Evolutionary conservation across 768 basidiomycete species (phyloP).

Genomic region (Lactarius evosmus): DNA sequence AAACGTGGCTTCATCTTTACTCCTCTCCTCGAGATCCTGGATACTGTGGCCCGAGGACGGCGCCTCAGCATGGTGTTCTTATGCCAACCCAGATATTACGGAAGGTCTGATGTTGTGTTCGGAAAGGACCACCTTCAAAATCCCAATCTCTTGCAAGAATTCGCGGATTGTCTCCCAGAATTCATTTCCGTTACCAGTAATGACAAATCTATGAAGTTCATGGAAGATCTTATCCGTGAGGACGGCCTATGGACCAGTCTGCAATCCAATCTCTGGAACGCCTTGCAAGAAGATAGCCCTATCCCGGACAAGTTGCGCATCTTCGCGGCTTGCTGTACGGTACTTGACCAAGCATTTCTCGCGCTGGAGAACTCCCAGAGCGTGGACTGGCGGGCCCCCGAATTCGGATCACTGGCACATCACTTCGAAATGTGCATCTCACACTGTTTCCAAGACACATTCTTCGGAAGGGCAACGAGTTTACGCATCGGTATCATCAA

Average conservation of each 20-base stretch:
- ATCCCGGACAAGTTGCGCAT: conserved; percentile 1
- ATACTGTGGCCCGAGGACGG: too few relatives aligned
- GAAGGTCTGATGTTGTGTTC: conserved; percentile 6
- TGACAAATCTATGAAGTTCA: not conserved
- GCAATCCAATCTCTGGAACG: not conserved
- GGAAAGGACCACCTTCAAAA: conserved; percentile 14
- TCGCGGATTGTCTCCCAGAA: conserved; percentile 3
- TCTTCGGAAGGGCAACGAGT: not conserved
- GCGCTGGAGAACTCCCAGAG: not conserved
- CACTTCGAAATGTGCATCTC: not conserved
- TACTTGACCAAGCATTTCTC: not conserved
- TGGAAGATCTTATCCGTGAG: not conserved
- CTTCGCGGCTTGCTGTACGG: not conserved
- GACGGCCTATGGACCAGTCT: not conserved
- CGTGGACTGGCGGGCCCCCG: not conserved
- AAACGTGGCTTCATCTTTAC: conserved; percentile 3
- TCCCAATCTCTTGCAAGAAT: conserved; percentile 1
- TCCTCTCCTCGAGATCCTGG: too few relatives aligned
- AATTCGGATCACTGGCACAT: not conserved
- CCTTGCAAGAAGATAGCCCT: not conserved
- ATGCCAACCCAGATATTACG: not conserved
- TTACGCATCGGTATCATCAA: not conserved
- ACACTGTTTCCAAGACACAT: not conserved
- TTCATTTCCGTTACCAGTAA: not conserved
- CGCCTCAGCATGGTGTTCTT: conserved; percentile 1